Evolutionary conservation across 257 asterid species (phyloP).

Genomic region (Fraxinus americana): DNA sequence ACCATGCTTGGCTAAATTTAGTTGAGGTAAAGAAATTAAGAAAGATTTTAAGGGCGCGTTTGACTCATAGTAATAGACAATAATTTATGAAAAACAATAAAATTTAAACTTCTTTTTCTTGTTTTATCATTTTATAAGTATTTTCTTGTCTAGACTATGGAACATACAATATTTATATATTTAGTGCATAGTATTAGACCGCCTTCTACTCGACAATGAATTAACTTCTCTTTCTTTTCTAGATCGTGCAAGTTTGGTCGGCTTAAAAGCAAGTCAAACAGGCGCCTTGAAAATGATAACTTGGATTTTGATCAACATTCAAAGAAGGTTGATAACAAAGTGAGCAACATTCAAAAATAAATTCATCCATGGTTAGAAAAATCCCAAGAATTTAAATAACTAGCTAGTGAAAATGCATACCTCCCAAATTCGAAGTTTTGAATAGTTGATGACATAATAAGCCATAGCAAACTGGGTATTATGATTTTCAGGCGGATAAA

Average conservation of each 20-base stretch:
- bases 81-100: too few species aligned
- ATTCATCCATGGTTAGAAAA: too few species aligned
- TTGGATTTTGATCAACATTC: background rate
- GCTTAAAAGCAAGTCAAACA: too few species aligned
- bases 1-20: background rate
- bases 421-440: constrained; percentile 60
- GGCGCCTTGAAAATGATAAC: background rate
- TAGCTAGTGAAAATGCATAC: constrained; percentile 18
- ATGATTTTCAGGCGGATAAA: constrained; percentile 22
- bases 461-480: constrained; percentile 35
- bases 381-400: too few species aligned
- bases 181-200: too few species aligned
- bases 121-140: too few species aligned
- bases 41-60: background rate
- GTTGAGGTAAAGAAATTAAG: background rate
- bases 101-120: too few species aligned
- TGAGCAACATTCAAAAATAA: background rate
- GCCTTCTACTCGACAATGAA: too few species aligned
- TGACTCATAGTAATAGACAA: background rate
- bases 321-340: too few species aligned
- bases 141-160: too few species aligned
- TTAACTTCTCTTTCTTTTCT: too few species aligned
- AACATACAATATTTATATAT: too few species aligned
- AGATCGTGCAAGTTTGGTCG: background rate
- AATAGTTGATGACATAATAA: constrained; percentile 49